Base-by-base conservation (phyloP, 2,329 filamentous ascomycete species). In the Pleoardoris graminearum region DNA sequence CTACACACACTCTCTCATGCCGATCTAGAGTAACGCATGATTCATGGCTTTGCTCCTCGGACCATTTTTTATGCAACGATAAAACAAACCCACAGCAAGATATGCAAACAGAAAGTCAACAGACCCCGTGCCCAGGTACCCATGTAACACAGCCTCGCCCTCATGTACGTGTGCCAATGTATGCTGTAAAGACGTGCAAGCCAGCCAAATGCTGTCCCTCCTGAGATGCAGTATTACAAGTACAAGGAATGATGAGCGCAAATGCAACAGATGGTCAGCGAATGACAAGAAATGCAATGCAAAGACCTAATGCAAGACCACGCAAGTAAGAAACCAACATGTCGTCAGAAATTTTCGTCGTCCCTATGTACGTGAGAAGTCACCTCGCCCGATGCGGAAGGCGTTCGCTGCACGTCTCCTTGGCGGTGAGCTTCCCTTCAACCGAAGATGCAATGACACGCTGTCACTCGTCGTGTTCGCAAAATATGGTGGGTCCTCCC, bases 371-470 rank as follows among this genome's bases (percentile, higher is more conserved):
- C 25, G 33, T 36, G 33, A 36, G 33, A 51, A 7, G 17, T n/a
- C 35, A 5, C 45, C 38, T 41, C 47, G 33, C 51, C 36, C 12
- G 23, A 54, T 39, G 33, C 37, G 51, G 48, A 44, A 57, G 41
- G 51, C 52, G 48, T 51, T 43, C 29, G 30, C 37, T 35, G 48
- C 52, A 51, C 21, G 27, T 43, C 37, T 22, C 27, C 52, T 55
- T 58, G 55, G 55, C 52, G 47, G 12, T 14, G 4, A 27, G 6
- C 27, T 51, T 58, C 55, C 52, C 14, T 58, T 58, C 52, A 42
- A 43, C 55, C 55, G 52, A 58, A 48, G 10, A 37, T 47, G n/a
- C 51, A 54, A 54, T 47, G 27, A 39, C 11, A 46, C n/a, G 36
- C 21, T 19, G 22, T 27, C 17, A 16, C 27, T 29, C 30, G 11